Evolutionary conservation across 2,329 filamentous ascomycete species (phyloP).

Genomic region (Penicillium freii): DNA sequence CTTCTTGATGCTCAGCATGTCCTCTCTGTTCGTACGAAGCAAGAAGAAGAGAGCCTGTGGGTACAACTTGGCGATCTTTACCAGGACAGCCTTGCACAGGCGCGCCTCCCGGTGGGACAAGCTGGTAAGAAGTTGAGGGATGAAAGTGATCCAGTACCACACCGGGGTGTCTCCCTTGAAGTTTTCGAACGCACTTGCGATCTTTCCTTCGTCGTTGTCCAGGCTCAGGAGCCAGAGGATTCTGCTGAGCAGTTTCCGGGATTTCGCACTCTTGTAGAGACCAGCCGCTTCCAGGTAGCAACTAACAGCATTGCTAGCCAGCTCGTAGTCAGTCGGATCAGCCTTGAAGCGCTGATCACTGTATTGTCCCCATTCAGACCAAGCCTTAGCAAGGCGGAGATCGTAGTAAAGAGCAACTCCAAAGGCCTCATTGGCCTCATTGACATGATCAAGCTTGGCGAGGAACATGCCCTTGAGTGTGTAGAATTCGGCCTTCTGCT

Average conservation of each 20-base stretch:
- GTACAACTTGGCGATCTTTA: conserved; percentile 93
- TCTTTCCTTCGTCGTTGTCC: conserved; percentile 79
- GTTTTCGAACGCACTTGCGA: conserved; percentile 84
- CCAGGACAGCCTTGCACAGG: conserved; percentile 79
- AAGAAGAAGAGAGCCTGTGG: conserved; percentile 96
- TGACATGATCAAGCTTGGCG: conserved; percentile 85
- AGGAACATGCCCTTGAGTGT: conserved; percentile 99
- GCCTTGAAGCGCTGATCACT: conserved; percentile 96
- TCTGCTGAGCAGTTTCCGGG: conserved; percentile 84
- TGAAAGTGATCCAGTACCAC: conserved; percentile 99
- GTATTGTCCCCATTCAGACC: conserved; percentile 99
- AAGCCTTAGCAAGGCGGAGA: conserved; percentile 90
- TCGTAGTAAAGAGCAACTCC: conserved; percentile 95
- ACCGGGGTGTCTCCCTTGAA: conserved; percentile 97
- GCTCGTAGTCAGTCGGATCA: conserved; percentile 74
- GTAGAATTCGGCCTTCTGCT: conserved; percentile 98
- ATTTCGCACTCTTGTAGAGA: conserved; percentile 96
- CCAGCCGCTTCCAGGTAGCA: conserved; percentile 95
- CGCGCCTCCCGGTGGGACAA: conserved; percentile 87
- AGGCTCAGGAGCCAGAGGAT: conserved; percentile 95
- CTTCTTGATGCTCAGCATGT: conserved; percentile 90
- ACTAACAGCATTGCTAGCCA: conserved; percentile 86
- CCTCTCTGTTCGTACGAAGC: conserved; percentile 86
- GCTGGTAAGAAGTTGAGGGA: conserved; percentile 90
- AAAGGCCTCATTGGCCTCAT: conserved; percentile 90